Conservation (phyloP, 2,329 filamentous ascomycete genomes). For the Colletotrichum magnum region DNA sequence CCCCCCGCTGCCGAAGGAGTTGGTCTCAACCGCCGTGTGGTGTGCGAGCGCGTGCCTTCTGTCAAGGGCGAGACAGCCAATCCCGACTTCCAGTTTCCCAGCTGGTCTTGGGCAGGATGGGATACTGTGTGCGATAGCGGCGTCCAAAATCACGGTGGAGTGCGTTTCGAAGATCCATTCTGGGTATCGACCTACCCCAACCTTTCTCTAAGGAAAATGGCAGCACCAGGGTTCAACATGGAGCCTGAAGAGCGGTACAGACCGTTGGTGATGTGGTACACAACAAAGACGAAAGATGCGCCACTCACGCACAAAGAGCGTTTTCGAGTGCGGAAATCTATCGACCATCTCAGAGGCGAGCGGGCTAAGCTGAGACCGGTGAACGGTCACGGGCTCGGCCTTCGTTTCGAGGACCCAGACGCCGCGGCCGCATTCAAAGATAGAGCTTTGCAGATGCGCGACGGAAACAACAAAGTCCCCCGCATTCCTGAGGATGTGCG, state of each 20-base stretch:
- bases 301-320: too few relatives aligned
- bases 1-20: not conserved
- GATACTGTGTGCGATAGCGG: not conserved
- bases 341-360: too few relatives aligned
- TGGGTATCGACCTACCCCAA: not conserved
- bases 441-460: too few relatives aligned
- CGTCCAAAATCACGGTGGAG: not conserved
- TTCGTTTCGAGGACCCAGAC: not conserved
- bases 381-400: not conserved
- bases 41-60: too few relatives aligned
- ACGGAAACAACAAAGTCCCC: too few relatives aligned
- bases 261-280: not conserved
- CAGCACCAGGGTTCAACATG: not conserved
- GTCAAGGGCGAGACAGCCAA: too few relatives aligned
- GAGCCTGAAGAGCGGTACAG: not conserved
- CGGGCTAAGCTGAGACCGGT: too few relatives aligned
- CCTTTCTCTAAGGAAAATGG: not conserved
- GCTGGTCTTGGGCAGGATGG: not conserved
- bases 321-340: too few relatives aligned
- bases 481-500: too few relatives aligned
- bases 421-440: not conserved
- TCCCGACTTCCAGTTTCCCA: not conserved
- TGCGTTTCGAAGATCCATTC: not conserved
- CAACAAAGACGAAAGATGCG: not conserved
- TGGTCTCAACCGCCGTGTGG: too few relatives aligned